These are phyloP conservation scores for Neltuma alba DNA, from an alignment of 306 rosid genomes.

Conservation along the genomic window DNA sequence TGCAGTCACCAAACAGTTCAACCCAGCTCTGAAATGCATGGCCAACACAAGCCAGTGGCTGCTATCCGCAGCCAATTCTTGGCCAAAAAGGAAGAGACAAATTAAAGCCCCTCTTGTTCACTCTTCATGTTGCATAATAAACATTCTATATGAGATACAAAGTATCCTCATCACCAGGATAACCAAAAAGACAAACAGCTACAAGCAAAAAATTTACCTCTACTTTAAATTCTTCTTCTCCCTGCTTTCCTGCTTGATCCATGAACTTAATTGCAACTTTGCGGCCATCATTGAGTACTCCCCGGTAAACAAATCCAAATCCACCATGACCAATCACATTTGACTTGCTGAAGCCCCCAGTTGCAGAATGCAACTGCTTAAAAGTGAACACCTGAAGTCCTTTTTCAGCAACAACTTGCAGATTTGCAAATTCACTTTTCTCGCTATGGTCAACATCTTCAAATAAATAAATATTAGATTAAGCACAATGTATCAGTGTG, in stretches of 20 bases:
- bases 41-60: background rate
- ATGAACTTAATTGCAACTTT: slow-evolving; percentile 91
- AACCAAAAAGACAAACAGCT: slow-evolving; percentile 1
- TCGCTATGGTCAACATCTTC: slow-evolving; percentile 53
- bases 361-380: slow-evolving; percentile 96
- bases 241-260: slow-evolving; percentile 97
- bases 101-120: slow-evolving; percentile 2
- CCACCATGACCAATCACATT: slow-evolving; percentile 95
- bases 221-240: slow-evolving; percentile 92
- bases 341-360: slow-evolving; percentile 92
- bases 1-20: slow-evolving; percentile 41
- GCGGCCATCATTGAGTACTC: slow-evolving; percentile 82
- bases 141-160: background rate
- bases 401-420: slow-evolving; percentile 65
- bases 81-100: background rate
- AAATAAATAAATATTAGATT: slow-evolving; percentile 41
- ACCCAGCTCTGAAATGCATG: slow-evolving; percentile 12
- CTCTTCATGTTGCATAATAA: background rate
- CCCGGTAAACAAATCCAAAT: slow-evolving; percentile 89
- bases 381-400: slow-evolving; percentile 88
- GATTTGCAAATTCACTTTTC: slow-evolving; percentile 58
- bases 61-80: background rate
- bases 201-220: slow-evolving; percentile 59
- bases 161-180: background rate
- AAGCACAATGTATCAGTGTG: slow-evolving; percentile 33